Conservation (phyloP, 1,139 yeast genomes). For the Zygoascus meyerae region DNA sequence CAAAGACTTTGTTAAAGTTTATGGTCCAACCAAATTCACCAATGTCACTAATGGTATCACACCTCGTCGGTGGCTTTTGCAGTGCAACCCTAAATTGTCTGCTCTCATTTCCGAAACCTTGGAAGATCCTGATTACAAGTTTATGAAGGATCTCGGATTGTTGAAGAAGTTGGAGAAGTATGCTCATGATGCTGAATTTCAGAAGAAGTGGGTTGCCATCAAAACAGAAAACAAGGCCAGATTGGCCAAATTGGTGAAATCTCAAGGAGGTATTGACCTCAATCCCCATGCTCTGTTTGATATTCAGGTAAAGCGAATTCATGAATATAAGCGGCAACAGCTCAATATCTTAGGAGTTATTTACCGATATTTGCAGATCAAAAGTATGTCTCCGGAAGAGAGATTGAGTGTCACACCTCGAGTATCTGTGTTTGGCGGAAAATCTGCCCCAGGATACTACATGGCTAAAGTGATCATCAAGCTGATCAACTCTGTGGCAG, state of each 20-base stretch:
- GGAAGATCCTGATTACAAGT: constrained; percentile 58
- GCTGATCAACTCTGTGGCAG: constrained; percentile 73
- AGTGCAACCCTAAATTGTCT: constrained; percentile 81
- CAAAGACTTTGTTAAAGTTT: constrained; percentile 79
- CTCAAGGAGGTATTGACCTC: constrained; percentile 61
- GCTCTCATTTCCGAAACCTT: constrained; percentile 64
- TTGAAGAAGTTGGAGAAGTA: constrained; percentile 64
- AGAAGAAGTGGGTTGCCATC: constrained; percentile 62
- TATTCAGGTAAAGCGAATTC: constrained; percentile 90
- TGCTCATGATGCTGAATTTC: constrained; percentile 64
- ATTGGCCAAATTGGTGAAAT: constrained; percentile 64
- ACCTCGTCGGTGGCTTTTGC: constrained; percentile 94
- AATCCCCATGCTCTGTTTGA: constrained; percentile 72
- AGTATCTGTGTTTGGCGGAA: constrained; percentile 85
- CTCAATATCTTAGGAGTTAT: constrained; percentile 86
- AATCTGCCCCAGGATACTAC: constrained; percentile 95
- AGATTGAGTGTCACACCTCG: constrained; percentile 65
- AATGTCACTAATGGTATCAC: constrained; percentile 95
- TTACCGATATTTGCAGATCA: constrained; percentile 71
- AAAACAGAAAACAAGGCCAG: constrained; percentile 65
- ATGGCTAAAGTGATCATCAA: constrained; percentile 90
- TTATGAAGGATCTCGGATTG: constrained; percentile 60
- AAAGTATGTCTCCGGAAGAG: constrained; percentile 61
- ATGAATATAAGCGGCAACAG: constrained; percentile 94
- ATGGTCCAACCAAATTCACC: constrained; percentile 76